Base-by-base conservation (phyloP, 2,329 filamentous ascomycete species). In the Cephalotrichum gorgonifer region DNA sequence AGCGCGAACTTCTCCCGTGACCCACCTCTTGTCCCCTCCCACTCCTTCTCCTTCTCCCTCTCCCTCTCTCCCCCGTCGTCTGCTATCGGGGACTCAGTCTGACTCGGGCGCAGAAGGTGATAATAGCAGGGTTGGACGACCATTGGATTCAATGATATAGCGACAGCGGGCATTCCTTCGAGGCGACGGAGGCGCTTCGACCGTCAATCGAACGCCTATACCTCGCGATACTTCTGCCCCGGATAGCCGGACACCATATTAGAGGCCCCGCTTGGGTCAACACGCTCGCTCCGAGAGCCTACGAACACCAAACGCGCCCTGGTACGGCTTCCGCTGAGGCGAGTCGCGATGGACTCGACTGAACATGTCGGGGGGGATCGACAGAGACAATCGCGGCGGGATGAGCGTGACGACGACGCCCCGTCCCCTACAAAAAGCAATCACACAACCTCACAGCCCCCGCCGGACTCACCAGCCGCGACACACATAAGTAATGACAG, bases 381-480 rank as follows among this genome's bases (percentile, higher is more conserved):
- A 20, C 39, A 27, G 23, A 31, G 39, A 12, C 20, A 33, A 12
- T 33, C 17, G 11, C 30, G 2, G 20, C 3, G 33, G 33, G 15
- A 39, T 15, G 6, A 3, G 20, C 3, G 33, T 33, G 15, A 39
- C 23, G 6, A 27, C 28, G 33, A 11, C n/a, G 11, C 33, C 14
- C 25, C 45, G 15, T 27, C 33, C 11, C 44, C 44, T 17, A 39
- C 31, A 47, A 47, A 41, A 47, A 47, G 45, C 45, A 47, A 47
- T 9, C 17, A 11, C 9, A 4, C n/a, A n/a, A 33, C 25, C 31
- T 39, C 33, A 12, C 15, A 38, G 23, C 44, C 30, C 17, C n/a
- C 28, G 17, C 20, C 28, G 31, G 31, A 26, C 25, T n/a, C 22
- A 8, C 15, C 31, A 14, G 23, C 33, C 8, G 27, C 33, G 45